These are phyloP conservation scores for Lumnitzera racemosa DNA, from an alignment of 345 rosid genomes.

Conservation along the genomic window DNA sequence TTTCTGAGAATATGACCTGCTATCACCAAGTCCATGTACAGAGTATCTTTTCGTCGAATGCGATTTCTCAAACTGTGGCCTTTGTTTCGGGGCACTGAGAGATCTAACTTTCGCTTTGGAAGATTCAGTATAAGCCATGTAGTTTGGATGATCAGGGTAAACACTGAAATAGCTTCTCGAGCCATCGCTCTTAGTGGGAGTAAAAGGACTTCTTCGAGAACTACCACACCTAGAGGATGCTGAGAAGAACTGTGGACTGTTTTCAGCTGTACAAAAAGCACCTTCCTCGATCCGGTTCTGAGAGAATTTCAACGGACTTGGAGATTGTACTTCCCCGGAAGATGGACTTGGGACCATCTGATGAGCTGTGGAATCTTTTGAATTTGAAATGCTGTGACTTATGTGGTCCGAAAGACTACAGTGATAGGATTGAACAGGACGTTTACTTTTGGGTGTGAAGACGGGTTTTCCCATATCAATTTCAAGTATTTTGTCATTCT, in stretches of 20 bases:
- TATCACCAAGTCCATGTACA: constrained; percentile 31
- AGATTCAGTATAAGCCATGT: constrained; percentile 86
- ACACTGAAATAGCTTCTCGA: constrained; percentile 42
- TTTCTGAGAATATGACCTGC: constrained; percentile 39
- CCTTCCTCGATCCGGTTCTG: constrained; percentile 32
- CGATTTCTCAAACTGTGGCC: constrained; percentile 64
- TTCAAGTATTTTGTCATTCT: constrained; percentile 61
- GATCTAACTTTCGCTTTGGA: constrained; percentile 79
- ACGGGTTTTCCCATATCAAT: constrained; percentile 50
- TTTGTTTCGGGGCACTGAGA: constrained; percentile 72
- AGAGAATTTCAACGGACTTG: constrained; percentile 30
- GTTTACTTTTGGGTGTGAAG: constrained; percentile 36
- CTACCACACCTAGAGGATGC: constrained; percentile 58
- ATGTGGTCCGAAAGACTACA: constrained; percentile 30
- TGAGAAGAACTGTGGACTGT: constrained; percentile 66
- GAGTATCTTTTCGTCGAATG: constrained; percentile 57
- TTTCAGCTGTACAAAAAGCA: constrained; percentile 51
- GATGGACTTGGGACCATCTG: constrained; percentile 42
- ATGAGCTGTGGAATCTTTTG: constrained; percentile 43
- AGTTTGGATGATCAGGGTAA: constrained; percentile 62
- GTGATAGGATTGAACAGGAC: constrained; percentile 37
- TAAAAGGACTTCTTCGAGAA: constrained; percentile 51
- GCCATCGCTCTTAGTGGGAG: constrained; percentile 58
- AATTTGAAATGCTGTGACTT: constrained; percentile 30
- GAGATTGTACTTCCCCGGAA: constrained; percentile 51